Percentiles rank a stretch among this genome's conserved stretches.
Conservation (phyloP, 306 rosid genomes). For the Cucurbita pepo region DNA sequence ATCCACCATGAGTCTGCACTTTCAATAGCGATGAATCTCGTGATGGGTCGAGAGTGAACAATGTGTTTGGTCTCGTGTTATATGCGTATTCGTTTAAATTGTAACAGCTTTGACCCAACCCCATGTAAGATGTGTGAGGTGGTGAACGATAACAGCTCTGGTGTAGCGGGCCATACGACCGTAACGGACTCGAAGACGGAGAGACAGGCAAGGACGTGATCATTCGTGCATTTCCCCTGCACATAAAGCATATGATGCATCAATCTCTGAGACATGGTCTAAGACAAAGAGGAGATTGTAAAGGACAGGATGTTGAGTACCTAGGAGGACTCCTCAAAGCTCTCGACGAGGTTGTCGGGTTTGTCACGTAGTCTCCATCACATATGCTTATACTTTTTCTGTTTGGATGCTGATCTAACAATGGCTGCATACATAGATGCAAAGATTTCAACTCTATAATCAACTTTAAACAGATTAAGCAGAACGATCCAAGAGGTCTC, state of each 20-base stretch:
- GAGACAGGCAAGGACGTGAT: constrained; percentile 86
- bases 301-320: constrained; percentile 5
- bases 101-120: constrained; percentile 39
- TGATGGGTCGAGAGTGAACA: constrained; percentile 43
- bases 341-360: constrained; percentile 14
- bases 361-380: constrained; percentile 16
- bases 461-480: neutral
- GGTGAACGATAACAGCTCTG: constrained; percentile 60
- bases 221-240: constrained; percentile 50
- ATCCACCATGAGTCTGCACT: constrained; percentile 60
- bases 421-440: constrained; percentile 21
- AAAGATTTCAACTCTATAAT: neutral
- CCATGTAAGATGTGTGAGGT: constrained; percentile 48
- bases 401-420: constrained; percentile 23
- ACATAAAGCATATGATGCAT: constrained; percentile 8
- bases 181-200: constrained; percentile 85
- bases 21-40: constrained; percentile 33
- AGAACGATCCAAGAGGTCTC: neutral
- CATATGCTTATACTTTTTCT: constrained; percentile 14
- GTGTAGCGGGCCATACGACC: constrained; percentile 38
- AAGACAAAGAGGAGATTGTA: neutral
- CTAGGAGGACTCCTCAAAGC: constrained; percentile 24
- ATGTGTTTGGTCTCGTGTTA: constrained; percentile 32
- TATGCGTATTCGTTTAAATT: constrained; percentile 30
- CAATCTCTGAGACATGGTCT: neutral